Conservation (phyloP, 768 basidiomycete genomes). For the Phaeotremella fagi region DNA sequence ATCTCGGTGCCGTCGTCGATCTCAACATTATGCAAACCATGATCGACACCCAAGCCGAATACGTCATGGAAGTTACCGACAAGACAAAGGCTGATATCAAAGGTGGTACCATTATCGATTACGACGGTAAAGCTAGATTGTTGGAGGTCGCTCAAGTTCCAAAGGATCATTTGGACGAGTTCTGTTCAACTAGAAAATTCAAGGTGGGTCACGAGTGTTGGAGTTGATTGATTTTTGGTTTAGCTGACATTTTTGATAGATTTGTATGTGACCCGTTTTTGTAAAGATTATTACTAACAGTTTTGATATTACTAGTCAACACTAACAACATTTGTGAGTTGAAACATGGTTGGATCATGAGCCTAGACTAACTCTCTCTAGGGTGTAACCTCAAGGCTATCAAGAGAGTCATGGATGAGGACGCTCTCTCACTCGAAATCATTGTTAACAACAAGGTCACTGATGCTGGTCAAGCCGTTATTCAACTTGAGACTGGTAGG, state of each 20-base stretch:
- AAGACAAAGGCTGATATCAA: constrained; percentile 91
- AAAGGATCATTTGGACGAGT: constrained; percentile 87
- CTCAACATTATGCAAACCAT: constrained; percentile 75
- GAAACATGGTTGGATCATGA: neutral
- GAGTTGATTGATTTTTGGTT: neutral
- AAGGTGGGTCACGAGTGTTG: constrained; percentile 71
- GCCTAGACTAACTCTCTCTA: constrained; percentile 8
- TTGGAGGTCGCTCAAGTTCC: constrained; percentile 95
- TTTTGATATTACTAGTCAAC: constrained; percentile 13
- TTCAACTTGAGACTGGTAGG: constrained; percentile 70
- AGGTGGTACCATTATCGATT: constrained; percentile 79
- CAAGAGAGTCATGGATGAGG: constrained; percentile 81
- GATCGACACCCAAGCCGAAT: constrained; percentile 74
- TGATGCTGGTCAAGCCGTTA: constrained; percentile 78
- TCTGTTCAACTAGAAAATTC: constrained; percentile 81
- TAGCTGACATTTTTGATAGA: constrained; percentile 7
- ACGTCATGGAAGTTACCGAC: constrained; percentile 93
- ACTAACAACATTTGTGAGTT: constrained; percentile 54
- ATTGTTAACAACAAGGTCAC: constrained; percentile 71
- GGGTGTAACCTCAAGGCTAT: constrained; percentile 59
- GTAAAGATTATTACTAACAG: neutral
- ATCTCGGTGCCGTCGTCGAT: constrained; percentile 86
- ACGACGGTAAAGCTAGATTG: constrained; percentile 78
- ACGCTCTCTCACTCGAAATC: constrained; percentile 84
- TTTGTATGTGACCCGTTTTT: neutral